Evolutionary conservation across 2,329 filamentous ascomycete genomes (phyloP).

Genomic region (Claviceps digitariae): DNA sequence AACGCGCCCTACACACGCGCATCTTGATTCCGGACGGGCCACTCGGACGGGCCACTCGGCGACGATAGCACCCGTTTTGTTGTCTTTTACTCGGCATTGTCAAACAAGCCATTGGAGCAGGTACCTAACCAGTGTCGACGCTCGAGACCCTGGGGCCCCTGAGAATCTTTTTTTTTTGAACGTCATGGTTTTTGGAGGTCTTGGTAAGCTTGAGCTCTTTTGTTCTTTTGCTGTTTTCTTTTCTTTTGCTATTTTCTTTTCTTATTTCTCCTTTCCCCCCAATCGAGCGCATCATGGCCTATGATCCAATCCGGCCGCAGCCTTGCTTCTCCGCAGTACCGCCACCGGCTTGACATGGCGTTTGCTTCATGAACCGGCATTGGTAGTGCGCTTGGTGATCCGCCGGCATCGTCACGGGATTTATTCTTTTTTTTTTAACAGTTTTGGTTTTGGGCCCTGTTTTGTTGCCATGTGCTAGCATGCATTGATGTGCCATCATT

Average conservation of each 20-base stretch:
- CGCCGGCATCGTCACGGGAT: background rate
- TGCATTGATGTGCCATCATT: background rate
- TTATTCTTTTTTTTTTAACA: background rate
- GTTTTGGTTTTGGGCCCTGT: background rate
- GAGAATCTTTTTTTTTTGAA: too few relatives aligned
- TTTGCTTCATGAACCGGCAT: background rate
- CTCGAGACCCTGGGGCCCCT: too few relatives aligned
- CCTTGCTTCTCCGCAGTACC: background rate
- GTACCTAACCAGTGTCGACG: too few relatives aligned
- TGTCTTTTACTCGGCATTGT: too few relatives aligned
- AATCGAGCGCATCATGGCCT: background rate
- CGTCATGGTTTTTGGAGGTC: conserved; percentile 3
- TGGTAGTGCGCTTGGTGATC: background rate
- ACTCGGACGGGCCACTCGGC: too few relatives aligned
- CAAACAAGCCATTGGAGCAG: too few relatives aligned
- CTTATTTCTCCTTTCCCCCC: background rate
- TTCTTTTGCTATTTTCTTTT: background rate
- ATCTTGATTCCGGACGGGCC: too few relatives aligned
- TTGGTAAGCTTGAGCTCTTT: conserved; percentile 1
- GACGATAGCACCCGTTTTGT: too few relatives aligned
- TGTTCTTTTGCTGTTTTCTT: background rate
- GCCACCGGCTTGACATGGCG: background rate
- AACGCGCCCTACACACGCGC: too few relatives aligned
- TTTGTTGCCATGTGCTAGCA: background rate
- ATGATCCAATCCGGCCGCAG: too few relatives aligned